Conservation (phyloP, 2,329 filamentous ascomycete genomes). For the Botrytis fabae region DNA sequence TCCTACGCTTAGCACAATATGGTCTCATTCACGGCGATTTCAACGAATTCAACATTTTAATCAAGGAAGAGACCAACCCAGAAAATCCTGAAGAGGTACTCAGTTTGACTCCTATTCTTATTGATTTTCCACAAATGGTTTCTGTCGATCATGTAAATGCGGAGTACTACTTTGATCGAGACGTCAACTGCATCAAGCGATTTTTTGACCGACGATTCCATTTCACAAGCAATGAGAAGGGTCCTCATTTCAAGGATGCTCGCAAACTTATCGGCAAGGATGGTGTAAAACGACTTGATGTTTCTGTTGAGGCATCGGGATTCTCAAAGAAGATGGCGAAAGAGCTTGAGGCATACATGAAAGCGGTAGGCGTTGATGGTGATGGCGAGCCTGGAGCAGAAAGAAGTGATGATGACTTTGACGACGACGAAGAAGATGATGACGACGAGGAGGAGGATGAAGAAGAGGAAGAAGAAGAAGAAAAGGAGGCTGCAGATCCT, state of each 20-base stretch:
- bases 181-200: conserved; percentile 91
- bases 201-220: conserved; percentile 90
- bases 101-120: conserved; percentile 75
- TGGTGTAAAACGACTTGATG: conserved; percentile 71
- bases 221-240: conserved; percentile 77
- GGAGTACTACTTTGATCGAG: conserved; percentile 95
- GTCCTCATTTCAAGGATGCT: conserved; percentile 83
- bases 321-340: conserved; percentile 98
- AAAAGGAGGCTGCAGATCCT: conserved; percentile 28
- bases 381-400: conserved; percentile 41
- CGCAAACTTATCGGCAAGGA: conserved; percentile 70
- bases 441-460: conserved; percentile 41
- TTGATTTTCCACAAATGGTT: conserved; percentile 98
- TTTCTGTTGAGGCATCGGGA: conserved; percentile 86
- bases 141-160: conserved; percentile 93
- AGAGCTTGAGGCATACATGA: conserved; percentile 88
- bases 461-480: conserved; percentile 39
- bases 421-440: conserved; percentile 40
- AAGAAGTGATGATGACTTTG: conserved; percentile 43
- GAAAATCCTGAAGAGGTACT: conserved; percentile 48
- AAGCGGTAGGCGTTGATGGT: conserved; percentile 61
- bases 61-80: conserved; percentile 66
- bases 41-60: conserved; percentile 98
- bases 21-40: conserved; percentile 97
- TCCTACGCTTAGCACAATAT: conserved; percentile 78